Base-by-base conservation (phyloP, 2,329 filamentous ascomycete genomes). In the Aspergillus sojae region DNA sequence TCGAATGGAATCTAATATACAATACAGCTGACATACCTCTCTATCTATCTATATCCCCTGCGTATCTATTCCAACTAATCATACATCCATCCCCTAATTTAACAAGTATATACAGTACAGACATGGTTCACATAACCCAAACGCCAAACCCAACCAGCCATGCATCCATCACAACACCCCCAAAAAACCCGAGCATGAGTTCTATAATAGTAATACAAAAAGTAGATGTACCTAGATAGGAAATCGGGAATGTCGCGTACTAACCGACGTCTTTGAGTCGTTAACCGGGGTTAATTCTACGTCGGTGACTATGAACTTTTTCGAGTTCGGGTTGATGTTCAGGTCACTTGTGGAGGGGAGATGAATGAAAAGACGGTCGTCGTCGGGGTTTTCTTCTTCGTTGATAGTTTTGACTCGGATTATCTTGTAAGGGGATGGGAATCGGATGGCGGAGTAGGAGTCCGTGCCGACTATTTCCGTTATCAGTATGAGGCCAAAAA, bases 361-460 rank as follows among this genome's bases (percentile, higher is more conserved):
- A 10, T 55, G 30, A 34, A 55, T 55, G 32, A 39, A 55, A 10
- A 55, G 32, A 7, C 21, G 52, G 7, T 55, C 21, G 2, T 55
- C 52, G 9, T 30, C 7, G 4, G 21, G 21, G 4, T 14, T 34
- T 21, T 55, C 52, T 39, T 55, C 52, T 21, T 54, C 52, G 30
- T 32, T 30, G 5, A 23, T 23, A 5, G 52, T 36, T 36, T 54
- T 54, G 30, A 55, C 52, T 23, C 52, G 52, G 23, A 39, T 55
- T 5, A 55, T 55, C 14, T 55, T 54, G 30, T 54, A 54, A 9
- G 32, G 32, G 32, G 52, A 55, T 12, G 52, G 52, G n/a, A 55
- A 55, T 36, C 52, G 52, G 26, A 55, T 55, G n/a, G 52, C 52
- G 7, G 52, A 55, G 32, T 55, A 55, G 32, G 52, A 39, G n/a